Evolutionary conservation across 371 early-diverging fungal genomes (phyloP), one percentile per base, ranked within the genome.

Genomic region (Zychaea mexicana): DNA sequence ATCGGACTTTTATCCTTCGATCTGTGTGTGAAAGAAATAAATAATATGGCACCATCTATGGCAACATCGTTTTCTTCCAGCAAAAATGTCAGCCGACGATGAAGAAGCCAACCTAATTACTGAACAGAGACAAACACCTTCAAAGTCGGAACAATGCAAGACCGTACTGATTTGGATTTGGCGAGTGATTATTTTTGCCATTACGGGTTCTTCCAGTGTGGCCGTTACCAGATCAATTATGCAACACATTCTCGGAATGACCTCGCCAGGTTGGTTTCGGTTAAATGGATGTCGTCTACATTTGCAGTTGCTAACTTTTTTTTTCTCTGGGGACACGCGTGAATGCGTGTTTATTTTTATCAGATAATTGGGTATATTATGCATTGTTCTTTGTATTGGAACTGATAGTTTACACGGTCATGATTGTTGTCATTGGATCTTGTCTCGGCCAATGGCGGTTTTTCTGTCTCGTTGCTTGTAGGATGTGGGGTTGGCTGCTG

Each of bases 121-220:
- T n/a, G 31, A 45, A 17, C 60, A 27, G 19, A 7, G n/a, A 46
- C 47, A 27, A 30, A 21, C 32, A 10, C 45, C 30, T 45, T 60
- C 49, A 31, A 60, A 5, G 21, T 42, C 32, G 22, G 22, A 49
- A 22, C 46, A 24, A 8, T 9, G 19, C 10, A 38, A 33, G 64
- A 13, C 22, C 19, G 13, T 31, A 17, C 19, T 57, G 6, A 52
- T 58, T 32, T 81, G 76, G 81, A 12, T 69, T 10, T 76, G 76
- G 76, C 61, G 81, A 3, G 53, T 81, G 31, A 61, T 54, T 24
- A 73, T 81, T 9, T 81, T 81, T 62, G 73, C 57, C 17, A 33
- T 81, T 6, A 73, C 73, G 3, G 81, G 81, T 2, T 81, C 81
- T 17, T 69, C 73, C 6, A 81, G 78, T 67, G 67, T 78, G 12